A percentile compares a stretch with the other conserved stretches of the same genome.
Evolutionary conservation across 1,284 basidiomycete species (phyloP).

Genomic region (Trametes pubescens): DNA sequence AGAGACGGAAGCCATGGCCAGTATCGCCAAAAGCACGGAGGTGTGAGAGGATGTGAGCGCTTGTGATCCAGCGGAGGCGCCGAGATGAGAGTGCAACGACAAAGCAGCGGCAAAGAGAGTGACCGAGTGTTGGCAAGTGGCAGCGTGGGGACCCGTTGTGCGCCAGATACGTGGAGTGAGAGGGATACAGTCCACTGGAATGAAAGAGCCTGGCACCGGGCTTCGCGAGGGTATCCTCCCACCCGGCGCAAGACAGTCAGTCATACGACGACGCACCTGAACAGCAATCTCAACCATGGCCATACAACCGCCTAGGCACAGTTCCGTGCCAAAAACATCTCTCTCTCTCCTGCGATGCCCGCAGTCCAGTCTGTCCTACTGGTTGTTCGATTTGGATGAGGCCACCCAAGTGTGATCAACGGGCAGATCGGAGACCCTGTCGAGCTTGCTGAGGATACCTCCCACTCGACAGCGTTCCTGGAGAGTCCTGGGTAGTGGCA

Average conservation of each 20-base stretch:
- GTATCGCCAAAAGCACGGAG: not conserved
- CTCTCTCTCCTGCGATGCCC: not conserved
- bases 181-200: not conserved
- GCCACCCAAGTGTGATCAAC: not conserved
- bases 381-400: not conserved
- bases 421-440: conserved; percentile 12
- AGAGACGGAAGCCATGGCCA: not conserved
- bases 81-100: not conserved
- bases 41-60: not conserved
- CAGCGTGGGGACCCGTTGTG: not conserved
- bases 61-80: not conserved
- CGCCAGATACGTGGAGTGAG: not conserved
- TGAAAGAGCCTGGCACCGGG: conserved; percentile 3
- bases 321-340: not conserved
- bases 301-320: not conserved
- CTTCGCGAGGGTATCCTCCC: conserved; percentile 33
- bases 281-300: not conserved
- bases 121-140: not conserved
- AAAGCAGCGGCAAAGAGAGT: not conserved
- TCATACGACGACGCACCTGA: conserved; percentile 21
- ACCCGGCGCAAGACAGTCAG: conserved; percentile 18
- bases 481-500: not conserved
- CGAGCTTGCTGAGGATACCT: conserved; percentile 43
- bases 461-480: conserved; percentile 32
- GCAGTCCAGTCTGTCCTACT: not conserved